Base-by-base conservation (phyloP, 768 basidiomycete genomes). In the Lactarius hengduanensis region DNA sequence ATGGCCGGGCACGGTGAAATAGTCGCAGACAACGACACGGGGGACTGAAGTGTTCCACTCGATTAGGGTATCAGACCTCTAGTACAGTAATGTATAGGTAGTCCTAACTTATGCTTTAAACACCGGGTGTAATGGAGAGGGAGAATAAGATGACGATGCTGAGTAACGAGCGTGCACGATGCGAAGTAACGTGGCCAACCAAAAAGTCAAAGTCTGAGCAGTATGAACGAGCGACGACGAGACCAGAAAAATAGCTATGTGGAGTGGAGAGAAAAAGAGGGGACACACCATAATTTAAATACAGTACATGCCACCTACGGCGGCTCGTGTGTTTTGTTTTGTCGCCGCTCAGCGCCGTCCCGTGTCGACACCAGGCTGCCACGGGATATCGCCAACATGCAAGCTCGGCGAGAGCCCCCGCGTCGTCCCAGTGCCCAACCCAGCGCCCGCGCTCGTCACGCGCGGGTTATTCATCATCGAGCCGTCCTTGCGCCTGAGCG, bases 401-500 rank as follows among this genome's bases (percentile, higher is more conserved):
- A 86, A 84, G 63, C 86, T 80, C 11, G 80, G 77, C 9, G 81
- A 76, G 53, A 75, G 18, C 0, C 62, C 62, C 15, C 55, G 57
- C 57, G 47, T 26, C 28, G 56, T 50, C 3, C 16, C 30, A 6
- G 60, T 40, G 28, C 57, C 57, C 36, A 26, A 15, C 74, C 64
- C 78, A 74, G 36, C 77, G 73, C 54, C 74, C 76, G 63, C 78
- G 38, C 75, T 75, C 40, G 76, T 75, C 62, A 75, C 63, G 55
- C 77, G 75, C 34, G 76, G 54, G 53, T 74, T 63, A 53, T 74
- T 62, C 26, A 71, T 62, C 26, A 71, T 32, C 26, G 67, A 66
- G 16, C 87, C 91, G 74, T 99, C 97, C 58, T 89, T 87, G 69
- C 86, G 83, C 73, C 91, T 92, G 58, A 98, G 78, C 67, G 84